Evolutionary conservation across 2,329 filamentous ascomycete species (phyloP), one percentile per base, ranked within the genome.

Genomic region (Trichoderma sp.): DNA sequence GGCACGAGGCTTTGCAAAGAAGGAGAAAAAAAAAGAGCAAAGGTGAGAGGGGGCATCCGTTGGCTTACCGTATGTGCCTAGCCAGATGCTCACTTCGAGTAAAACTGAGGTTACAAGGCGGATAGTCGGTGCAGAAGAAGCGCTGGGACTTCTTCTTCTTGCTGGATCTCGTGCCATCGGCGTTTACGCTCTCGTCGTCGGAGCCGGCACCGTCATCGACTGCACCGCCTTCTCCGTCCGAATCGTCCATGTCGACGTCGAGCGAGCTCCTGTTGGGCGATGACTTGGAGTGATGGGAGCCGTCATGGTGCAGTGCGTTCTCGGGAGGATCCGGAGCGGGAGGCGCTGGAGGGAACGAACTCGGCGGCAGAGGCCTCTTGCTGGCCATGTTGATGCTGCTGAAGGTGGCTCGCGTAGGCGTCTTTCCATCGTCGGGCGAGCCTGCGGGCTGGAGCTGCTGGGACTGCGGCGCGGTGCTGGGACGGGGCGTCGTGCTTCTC

Each of bases 61-160:
- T 4, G 14, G 64, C 71, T 43, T 84, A 93, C 89, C 93, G 88
- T 71, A 99, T 98, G 74, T 99, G 95, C 59, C 95, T 86, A 17
- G 94, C 94, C 67, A 99, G 78, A 80, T 99, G 95, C 76, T 99
- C 95, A 74, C 94, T 98, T 68, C 95, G 84, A 0, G 95, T 98
- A 75, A 99, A 99, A 77, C 93, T 97, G 65, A 99, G 78, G 72
- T 90, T 93, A 78, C 95, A 99, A 4, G 93, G 93, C 28, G 94
- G 94, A 71, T 92, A 98, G 39, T 97, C 93, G 4, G 90, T 96
- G 79, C 95, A 99, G 78, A 94, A 97, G 78, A 99, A 99, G 52
- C 92, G 88, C 76, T 97, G 93, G 0, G 93, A 92, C 78, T 97
- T 97, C 80, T 97, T 97, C 85, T 97, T 98, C 80, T 96, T 96